A percentile compares a stretch with the other conserved stretches of the same genome.
Conservation (phyloP, 2,329 filamentous ascomycete species). For the Macrophomina pseudophaseolina region DNA sequence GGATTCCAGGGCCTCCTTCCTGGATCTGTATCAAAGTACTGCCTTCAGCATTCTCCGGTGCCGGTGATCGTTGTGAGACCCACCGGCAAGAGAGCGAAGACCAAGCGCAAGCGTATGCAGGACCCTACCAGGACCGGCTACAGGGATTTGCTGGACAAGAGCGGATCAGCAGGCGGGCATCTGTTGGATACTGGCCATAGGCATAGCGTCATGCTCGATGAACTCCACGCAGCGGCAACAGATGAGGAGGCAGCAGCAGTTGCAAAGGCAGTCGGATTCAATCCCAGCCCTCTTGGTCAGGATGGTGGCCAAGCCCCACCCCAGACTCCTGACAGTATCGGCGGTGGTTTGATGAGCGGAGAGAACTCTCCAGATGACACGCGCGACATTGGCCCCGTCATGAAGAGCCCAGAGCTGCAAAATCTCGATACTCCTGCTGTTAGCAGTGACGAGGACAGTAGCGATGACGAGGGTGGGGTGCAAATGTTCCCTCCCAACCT, state of each 20-base stretch:
- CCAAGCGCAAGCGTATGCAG: constrained; percentile 81
- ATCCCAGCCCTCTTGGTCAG: constrained; percentile 39
- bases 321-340: constrained; percentile 28
- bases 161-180: constrained; percentile 56
- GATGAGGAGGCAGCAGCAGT: constrained; percentile 58
- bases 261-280: constrained; percentile 54
- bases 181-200: constrained; percentile 58
- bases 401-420: constrained; percentile 47
- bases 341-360: constrained; percentile 28
- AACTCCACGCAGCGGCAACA: constrained; percentile 39
- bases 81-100: constrained; percentile 84
- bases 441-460: constrained; percentile 42
- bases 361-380: constrained; percentile 34
- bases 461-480: constrained; percentile 39
- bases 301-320: constrained; percentile 32
- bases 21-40: constrained; percentile 93
- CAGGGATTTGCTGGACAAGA: constrained; percentile 74
- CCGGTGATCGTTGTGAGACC: constrained; percentile 92
- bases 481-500: constrained; percentile 10
- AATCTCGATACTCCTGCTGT: constrained; percentile 47
- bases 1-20: constrained; percentile 86
- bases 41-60: constrained; percentile 88
- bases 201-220: constrained; percentile 48
- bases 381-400: constrained; percentile 41
- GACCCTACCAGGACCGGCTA: constrained; percentile 80